Evolutionary conservation across 2,329 filamentous ascomycete species (phyloP).

Genomic region (Sporothrix protearum): DNA sequence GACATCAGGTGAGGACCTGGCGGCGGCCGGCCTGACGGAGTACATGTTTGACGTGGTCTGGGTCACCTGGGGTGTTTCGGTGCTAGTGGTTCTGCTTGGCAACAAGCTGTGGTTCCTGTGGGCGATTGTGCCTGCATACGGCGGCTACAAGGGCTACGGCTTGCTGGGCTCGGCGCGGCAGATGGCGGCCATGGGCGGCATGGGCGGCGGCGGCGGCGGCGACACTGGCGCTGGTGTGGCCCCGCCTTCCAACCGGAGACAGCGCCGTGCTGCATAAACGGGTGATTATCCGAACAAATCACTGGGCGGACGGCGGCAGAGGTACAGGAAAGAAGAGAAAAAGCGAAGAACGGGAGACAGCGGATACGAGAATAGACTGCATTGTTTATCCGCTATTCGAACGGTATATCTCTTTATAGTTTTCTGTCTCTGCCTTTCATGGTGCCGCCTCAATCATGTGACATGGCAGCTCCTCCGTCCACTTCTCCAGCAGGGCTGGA

Average conservation of each 20-base stretch:
- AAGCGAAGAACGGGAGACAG: neutral
- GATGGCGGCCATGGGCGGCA: conserved; percentile 48
- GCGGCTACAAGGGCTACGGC: conserved; percentile 51
- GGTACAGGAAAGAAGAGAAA: neutral
- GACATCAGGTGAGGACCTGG: conserved; percentile 80
- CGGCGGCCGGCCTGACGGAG: conserved; percentile 83
- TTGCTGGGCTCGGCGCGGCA: conserved; percentile 53
- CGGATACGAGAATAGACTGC: neutral
- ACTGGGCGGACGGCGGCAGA: neutral
- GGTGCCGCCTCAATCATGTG: conserved; percentile 23
- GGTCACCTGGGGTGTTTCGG: conserved; percentile 79
- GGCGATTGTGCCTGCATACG: conserved; percentile 54
- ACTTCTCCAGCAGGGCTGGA: conserved; percentile 50
- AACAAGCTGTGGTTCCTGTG: conserved; percentile 67
- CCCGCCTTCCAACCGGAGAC: conserved; percentile 50
- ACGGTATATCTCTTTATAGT: neutral
- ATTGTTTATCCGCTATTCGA: neutral
- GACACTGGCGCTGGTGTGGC: conserved; percentile 32
- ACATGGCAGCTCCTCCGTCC: conserved; percentile 48
- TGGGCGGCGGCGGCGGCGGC: conserved; percentile 39
- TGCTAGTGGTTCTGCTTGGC: conserved; percentile 71
- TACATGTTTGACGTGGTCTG: conserved; percentile 98
- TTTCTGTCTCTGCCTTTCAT: neutral
- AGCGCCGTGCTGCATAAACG: conserved; percentile 50
- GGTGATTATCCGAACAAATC: neutral